Percentiles rank a stretch among this genome's conserved stretches.
Conservation (phyloP, 73 alveolate species). For the Paramecium octaurelia region DNA sequence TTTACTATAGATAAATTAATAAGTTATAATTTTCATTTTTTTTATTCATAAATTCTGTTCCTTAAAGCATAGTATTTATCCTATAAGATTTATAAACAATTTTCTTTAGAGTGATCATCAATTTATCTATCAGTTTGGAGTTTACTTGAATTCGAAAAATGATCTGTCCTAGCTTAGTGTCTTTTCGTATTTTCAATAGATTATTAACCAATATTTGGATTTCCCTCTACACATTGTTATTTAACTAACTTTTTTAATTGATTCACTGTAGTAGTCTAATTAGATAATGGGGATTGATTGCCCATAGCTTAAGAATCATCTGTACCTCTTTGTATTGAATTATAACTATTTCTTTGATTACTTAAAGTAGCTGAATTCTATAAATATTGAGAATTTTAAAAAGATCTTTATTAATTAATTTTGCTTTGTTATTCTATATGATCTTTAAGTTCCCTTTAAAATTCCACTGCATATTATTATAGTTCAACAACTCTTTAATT, state of each 20-base stretch:
- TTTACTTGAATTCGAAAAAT: neutral
- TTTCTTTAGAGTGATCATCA: neutral
- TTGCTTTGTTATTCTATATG: neutral
- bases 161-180: neutral
- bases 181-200: neutral
- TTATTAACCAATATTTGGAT: neutral
- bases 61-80: slow-evolving; percentile 14
- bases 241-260: neutral
- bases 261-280: neutral
- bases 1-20: neutral
- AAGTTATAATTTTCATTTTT: neutral
- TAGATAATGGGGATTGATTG: neutral
- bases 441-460: neutral
- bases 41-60: slow-evolving; percentile 11
- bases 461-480: neutral
- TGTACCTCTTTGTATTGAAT: neutral
- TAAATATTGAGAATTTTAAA: neutral
- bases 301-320: slow-evolving; percentile 1
- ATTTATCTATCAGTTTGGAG: neutral
- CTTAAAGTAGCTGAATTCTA: neutral
- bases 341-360: neutral
- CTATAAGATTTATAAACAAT: neutral
- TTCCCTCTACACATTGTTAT: neutral
- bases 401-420: neutral
- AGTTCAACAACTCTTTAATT: neutral